Evolutionary conservation across 345 rosid species (phyloP), one percentile per base, ranked within the genome.

Genomic region (Balakata baccata): DNA sequence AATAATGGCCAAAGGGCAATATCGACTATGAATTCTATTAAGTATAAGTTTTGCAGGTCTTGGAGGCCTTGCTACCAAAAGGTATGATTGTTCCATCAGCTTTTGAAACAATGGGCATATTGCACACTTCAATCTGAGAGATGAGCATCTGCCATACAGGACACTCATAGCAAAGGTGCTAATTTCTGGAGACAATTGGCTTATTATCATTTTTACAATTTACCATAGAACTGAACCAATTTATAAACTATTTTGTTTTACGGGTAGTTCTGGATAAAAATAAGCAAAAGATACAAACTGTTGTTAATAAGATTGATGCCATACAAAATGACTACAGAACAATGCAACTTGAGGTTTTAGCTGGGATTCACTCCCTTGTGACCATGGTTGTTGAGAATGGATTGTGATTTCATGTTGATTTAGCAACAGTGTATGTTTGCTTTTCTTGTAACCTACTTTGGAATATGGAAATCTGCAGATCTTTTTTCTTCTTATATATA

Each of bases 241-340:
- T 58, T 68, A 37, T 53, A 5, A 53, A 22, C 41, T 75, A 34
- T 67, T 50, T 50, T 70, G 67, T 79, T 43, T 66, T 73, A 59
- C 90, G 92, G 97, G 97, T 89, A 53, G 88, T 94, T 78, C 76
- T 90, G 75, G 98, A 94, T 79, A 94, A 92, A 82, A 90, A 92
- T 78, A 89, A 84, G 86, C 93, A 94, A 52, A 92, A 94, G 85
- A 90, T 94, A 82, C 85, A 85, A 85, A 94, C 97, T 13, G 95
- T 94, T 71, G 98, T 94, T 64, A 90, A 94, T 78, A 94, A 94
- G 88, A 85, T 81, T 52, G 93, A 90, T 80, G 82, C 64, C 57
- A 75, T 75, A 62, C 64, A 75, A 11, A 75, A 69, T 63, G 79
- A 75, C 49, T 69, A 69, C 69, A 62, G 79, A 62, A 75, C 78